These are phyloP conservation scores for Actinidia polygama DNA, from an alignment of 179 eudicot species.

Conservation along the genomic window DNA sequence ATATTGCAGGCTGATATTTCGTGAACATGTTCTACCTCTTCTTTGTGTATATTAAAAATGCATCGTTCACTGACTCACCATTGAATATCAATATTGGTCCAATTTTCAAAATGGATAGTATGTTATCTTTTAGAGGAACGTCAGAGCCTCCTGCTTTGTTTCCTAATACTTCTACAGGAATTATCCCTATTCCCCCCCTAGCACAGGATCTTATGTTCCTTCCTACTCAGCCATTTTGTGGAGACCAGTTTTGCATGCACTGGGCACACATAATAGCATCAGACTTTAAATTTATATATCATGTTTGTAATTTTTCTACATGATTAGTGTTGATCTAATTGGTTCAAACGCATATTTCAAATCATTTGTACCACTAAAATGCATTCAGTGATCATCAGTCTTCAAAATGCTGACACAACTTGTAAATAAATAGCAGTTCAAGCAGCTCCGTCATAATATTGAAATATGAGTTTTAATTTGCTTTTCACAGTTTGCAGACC, in stretches of 20 bases:
- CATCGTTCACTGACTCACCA: too few species aligned
- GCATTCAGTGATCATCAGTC: conserved; percentile 2
- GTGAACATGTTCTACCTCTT: too few species aligned
- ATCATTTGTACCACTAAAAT: not conserved
- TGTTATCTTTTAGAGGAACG: too few species aligned
- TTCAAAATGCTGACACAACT: not conserved
- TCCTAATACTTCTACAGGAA: too few species aligned
- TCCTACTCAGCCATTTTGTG: too few species aligned
- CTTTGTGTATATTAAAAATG: too few species aligned
- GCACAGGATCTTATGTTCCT: not conserved
- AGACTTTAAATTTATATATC: not conserved
- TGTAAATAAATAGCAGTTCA: not conserved
- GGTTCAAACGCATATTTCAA: not conserved
- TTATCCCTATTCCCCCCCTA: not conserved
- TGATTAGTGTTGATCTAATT: not conserved
- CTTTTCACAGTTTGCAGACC: not conserved
- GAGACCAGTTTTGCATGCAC: too few species aligned
- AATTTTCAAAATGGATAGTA: too few species aligned
- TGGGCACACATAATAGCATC: too few species aligned
- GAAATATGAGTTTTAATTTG: not conserved
- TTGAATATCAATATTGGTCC: too few species aligned
- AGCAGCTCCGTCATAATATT: not conserved
- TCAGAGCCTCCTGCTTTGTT: too few species aligned
- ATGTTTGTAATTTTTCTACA: not conserved
- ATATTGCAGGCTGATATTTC: too few species aligned